A percentile compares a stretch with the other conserved stretches of the same genome.
These are phyloP conservation scores for Byssochlamys sp. DNA, from an alignment of 2,329 filamentous ascomycete genomes.

Conservation along the genomic window DNA sequence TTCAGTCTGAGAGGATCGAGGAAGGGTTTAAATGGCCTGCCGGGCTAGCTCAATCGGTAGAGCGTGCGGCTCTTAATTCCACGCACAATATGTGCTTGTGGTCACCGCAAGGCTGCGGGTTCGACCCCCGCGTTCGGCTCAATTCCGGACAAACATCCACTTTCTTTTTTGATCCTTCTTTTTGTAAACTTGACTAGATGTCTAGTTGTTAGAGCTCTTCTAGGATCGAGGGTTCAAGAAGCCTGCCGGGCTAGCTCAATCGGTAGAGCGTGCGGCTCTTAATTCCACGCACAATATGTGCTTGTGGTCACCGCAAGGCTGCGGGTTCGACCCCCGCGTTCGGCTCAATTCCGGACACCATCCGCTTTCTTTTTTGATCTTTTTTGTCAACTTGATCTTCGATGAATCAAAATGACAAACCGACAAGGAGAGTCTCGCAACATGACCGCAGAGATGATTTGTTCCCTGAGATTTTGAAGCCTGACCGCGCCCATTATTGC, in stretches of 20 bases:
- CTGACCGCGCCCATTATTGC: neutral
- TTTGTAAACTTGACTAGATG: neutral
- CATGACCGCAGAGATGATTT: neutral
- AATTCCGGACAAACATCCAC: neutral
- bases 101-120: slow-evolving; percentile 47
- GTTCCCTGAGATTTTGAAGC: neutral
- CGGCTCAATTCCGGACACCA: neutral
- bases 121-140: slow-evolving; percentile 37
- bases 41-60: slow-evolving; percentile 59
- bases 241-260: slow-evolving; percentile 49
- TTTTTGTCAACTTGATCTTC: neutral
- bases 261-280: slow-evolving; percentile 65
- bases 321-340: slow-evolving; percentile 45
- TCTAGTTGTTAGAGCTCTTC: too few species aligned
- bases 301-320: slow-evolving; percentile 39
- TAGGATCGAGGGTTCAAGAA: neutral
- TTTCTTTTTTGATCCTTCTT: neutral
- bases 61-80: slow-evolving; percentile 58
- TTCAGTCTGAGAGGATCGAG: neutral
- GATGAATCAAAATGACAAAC: neutral
- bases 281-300: slow-evolving; percentile 9
- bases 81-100: neutral
- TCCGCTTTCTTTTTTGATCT: neutral
- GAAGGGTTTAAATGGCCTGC: neutral
- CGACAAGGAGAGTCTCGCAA: neutral